Percentiles rank a stretch among this genome's conserved stretches.
phyloP scores from a whole-genome alignment of 495 filamentous ascomycete species.

The Massariosphaeria phaeospora region DNA sequence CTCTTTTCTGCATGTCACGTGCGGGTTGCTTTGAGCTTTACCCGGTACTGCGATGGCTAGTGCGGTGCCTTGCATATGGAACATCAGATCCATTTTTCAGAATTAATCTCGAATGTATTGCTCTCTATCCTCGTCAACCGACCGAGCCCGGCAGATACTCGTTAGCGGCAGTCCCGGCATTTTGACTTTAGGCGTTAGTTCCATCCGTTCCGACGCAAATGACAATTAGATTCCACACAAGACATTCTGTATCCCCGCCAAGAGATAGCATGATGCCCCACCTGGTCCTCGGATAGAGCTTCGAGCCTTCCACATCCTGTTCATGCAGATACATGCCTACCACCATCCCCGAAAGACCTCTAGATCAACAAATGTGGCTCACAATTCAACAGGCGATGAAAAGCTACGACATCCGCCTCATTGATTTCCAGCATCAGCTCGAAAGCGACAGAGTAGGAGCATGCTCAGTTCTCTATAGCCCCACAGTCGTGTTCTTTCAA shows the following conservation, averaged over 20 bases:
- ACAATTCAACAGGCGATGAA: too few relatives aligned
- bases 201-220: slow-evolving; percentile 24
- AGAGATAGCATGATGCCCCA: slow-evolving; percentile 17
- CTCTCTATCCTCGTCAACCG: slow-evolving; percentile 8
- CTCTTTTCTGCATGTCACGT: background rate
- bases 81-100: background rate
- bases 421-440: too few relatives aligned
- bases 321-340: background rate
- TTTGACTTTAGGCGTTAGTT: slow-evolving; percentile 17
- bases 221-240: slow-evolving; percentile 16
- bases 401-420: too few relatives aligned
- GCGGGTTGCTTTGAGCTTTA: background rate
- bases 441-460: too few relatives aligned
- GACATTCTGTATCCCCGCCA: too few relatives aligned
- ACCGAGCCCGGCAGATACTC: too few relatives aligned
- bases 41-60: slow-evolving; percentile 3
- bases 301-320: background rate
- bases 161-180: slow-evolving; percentile 18
- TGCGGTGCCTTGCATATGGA: slow-evolving; percentile 4
- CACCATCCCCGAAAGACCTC: too few relatives aligned
- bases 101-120: background rate
- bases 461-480: too few relatives aligned
- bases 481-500: too few relatives aligned
- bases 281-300: slow-evolving; percentile 14
- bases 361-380: background rate